Conservation (phyloP, 441 rosid species). For the Bruguiera hainesii region DNA sequence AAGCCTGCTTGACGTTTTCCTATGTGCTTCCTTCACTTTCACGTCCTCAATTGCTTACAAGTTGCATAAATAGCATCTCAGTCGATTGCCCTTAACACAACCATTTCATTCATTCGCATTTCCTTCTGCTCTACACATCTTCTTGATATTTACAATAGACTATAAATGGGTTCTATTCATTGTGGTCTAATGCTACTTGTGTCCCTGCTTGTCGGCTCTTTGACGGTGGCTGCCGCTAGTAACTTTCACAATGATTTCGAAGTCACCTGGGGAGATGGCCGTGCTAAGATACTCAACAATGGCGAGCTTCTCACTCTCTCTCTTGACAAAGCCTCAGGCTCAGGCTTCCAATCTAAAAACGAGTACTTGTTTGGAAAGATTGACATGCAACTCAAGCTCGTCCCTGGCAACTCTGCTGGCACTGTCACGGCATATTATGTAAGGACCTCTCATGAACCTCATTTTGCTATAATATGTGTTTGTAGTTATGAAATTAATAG, state of each 20-base stretch:
- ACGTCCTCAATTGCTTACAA: too few species aligned
- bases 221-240: conserved; percentile 6
- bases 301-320: conserved; percentile 23
- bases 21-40: too few species aligned
- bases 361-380: conserved; percentile 21
- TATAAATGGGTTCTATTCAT: neutral
- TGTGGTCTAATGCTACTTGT: neutral
- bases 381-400: conserved; percentile 21
- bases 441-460: neutral
- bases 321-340: conserved; percentile 29
- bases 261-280: conserved; percentile 18
- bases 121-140: too few species aligned
- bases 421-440: conserved; percentile 21
- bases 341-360: conserved; percentile 26
- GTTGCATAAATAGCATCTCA: too few species aligned
- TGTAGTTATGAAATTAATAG: neutral
- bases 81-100: too few species aligned
- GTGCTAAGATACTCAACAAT: conserved; percentile 16
- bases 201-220: neutral
- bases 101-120: too few species aligned
- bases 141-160: too few species aligned
- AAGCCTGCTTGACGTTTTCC: too few species aligned
- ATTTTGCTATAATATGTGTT: neutral
- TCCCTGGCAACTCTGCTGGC: conserved; percentile 26
- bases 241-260: conserved; percentile 18